Percentiles rank a stretch among this genome's conserved stretches.
These are phyloP conservation scores for Gracilaria vermiculophylla DNA, from an alignment of 23 red algal species.

Conservation along the genomic window DNA sequence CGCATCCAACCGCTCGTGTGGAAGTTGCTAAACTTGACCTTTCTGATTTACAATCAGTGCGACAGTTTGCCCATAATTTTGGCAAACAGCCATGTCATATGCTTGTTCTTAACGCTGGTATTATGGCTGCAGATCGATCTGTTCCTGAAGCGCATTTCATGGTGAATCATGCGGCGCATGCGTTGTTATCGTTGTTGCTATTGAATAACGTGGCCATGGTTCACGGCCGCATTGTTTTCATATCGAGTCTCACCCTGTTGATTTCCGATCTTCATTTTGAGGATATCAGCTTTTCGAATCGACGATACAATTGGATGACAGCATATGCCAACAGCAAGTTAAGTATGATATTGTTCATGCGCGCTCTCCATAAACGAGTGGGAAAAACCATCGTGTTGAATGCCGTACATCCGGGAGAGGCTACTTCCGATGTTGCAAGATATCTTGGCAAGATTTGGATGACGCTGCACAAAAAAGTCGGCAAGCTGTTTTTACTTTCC, in stretches of 20 bases:
- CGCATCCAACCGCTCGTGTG: slow-evolving; percentile 11
- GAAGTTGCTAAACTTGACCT: slow-evolving; percentile 53
- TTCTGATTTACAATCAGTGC: slow-evolving; percentile 66
- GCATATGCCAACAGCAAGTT: slow-evolving; percentile 92
- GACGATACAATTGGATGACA: slow-evolving; percentile 68
- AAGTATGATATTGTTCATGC: slow-evolving; percentile 79
- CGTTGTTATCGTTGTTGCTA: slow-evolving; percentile 80
- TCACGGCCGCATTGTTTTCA: slow-evolving; percentile 64
- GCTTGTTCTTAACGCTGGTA: slow-evolving; percentile 87
- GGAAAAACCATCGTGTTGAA: slow-evolving; percentile 16
- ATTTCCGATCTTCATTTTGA: slow-evolving; percentile 62
- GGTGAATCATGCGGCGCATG: slow-evolving; percentile 94
- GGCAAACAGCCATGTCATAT: slow-evolving; percentile 14
- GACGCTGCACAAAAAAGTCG: slow-evolving; percentile 49
- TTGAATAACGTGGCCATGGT: not conserved
- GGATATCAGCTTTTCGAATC: slow-evolving; percentile 53
- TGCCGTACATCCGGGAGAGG: slow-evolving; percentile 60
- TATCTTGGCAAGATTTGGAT: slow-evolving; percentile 56
- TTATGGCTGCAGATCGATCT: slow-evolving; percentile 68
- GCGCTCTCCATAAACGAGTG: slow-evolving; percentile 43
- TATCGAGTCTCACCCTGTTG: slow-evolving; percentile 67
- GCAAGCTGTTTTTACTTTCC: slow-evolving; percentile 47
- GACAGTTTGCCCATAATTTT: slow-evolving; percentile 36
- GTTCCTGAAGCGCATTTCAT: slow-evolving; percentile 85
- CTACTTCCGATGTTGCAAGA: slow-evolving; percentile 64